Evolutionary conservation across 768 basidiomycete species (phyloP), one percentile per base, ranked within the genome.

Genomic region (Boletus sensibilis): DNA sequence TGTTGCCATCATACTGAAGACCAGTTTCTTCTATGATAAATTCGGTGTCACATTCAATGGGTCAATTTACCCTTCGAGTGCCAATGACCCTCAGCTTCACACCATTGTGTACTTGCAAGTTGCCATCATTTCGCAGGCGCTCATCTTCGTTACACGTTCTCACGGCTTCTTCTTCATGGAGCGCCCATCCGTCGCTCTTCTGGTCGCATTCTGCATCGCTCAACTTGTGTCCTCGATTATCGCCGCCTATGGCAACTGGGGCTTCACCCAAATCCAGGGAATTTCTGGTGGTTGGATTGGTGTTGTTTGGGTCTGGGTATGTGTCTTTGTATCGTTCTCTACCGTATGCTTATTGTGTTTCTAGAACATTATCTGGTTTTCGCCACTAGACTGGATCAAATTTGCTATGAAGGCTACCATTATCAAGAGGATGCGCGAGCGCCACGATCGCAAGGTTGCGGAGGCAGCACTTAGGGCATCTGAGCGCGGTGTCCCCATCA

Each of bases 161-260:
- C 94, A 95, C 67, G 80, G 88, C 11, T 94, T 92, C 84, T 95
- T 94, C 90, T 96, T 94, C 81, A 92, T 92, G 90, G 93, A 96
- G 73, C 87, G 92, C 51, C 93, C 93, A 6, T 97, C 96, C 34
- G 76, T 79, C 33, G 96, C 96, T 31, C 85, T 98, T 53, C 79
- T 98, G 76, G 75, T 75, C 59, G 96, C 96, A 14, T 98, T 98
- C 85, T 86, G 85, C 73, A 68, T 98, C 54, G 96, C 96, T 18
- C 96, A 98, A 77, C 84, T 97, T 56, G 78, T 98, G 51, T 94
- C 95, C 1, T 91, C 92, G 39, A 95, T 98, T 79, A 98, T 98
- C 63, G 95, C 95, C 46, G 92, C 80, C 12, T 98, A 88, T 74
- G 95, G 82, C 65, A 69, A 97, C 82, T 97, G 90, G 90, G 90